These are phyloP conservation scores for Albatrellus ellisii DNA, from an alignment of 768 basidiomycete genomes.

Conservation along the genomic window DNA sequence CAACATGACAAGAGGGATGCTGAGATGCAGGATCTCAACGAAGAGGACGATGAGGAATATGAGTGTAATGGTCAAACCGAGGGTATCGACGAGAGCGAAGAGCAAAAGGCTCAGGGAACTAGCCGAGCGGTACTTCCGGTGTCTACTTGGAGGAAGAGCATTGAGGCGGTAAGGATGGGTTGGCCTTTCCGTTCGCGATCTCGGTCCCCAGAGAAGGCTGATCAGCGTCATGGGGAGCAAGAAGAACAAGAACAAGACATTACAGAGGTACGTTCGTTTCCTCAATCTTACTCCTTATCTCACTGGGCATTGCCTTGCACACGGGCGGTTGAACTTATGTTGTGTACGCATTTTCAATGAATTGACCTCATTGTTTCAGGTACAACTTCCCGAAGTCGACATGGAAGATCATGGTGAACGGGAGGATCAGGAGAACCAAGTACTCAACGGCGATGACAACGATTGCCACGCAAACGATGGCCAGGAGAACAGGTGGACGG, in stretches of 20 bases:
- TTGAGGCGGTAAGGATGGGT: constrained; percentile 21
- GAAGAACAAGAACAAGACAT: not conserved
- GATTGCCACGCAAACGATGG: constrained; percentile 6
- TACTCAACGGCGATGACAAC: constrained; percentile 12
- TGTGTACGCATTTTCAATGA: constrained; percentile 1
- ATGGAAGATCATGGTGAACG: constrained; percentile 14
- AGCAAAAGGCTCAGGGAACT: constrained; percentile 10
- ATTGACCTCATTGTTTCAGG: constrained; percentile 7
- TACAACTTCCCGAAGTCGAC: constrained; percentile 16
- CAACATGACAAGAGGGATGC: not conserved
- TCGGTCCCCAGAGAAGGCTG: constrained; percentile 14
- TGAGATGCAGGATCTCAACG: not conserved
- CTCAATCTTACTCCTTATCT: not conserved
- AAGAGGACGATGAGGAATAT: constrained; percentile 14
- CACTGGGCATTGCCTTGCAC: not conserved
- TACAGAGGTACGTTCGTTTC: constrained; percentile 3
- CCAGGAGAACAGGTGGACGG: too few relatives aligned
- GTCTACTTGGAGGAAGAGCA: constrained; percentile 22
- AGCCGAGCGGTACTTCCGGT: constrained; percentile 19
- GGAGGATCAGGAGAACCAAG: constrained; percentile 2
- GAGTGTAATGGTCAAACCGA: constrained; percentile 6
- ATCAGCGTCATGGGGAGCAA: constrained; percentile 4
- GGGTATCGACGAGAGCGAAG: constrained; percentile 5
- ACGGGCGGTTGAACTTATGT: not conserved
- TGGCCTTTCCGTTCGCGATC: constrained; percentile 21